Base-by-base conservation (phyloP, 139 green algal genomes). In the Pseudopediastrum boryanum region DNA sequence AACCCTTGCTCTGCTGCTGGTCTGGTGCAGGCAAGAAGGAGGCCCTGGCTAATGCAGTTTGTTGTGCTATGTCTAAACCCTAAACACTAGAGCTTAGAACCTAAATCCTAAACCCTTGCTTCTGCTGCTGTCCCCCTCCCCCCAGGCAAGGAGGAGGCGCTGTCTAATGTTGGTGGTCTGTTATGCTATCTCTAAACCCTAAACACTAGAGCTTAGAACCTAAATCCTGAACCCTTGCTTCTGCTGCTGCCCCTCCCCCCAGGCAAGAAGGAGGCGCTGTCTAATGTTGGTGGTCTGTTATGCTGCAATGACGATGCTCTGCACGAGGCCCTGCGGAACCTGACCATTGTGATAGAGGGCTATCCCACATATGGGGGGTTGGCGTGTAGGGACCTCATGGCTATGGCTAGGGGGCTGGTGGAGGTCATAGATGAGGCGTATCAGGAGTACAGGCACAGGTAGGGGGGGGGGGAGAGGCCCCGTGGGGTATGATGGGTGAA, bases 371-470 rank as follows among this genome's bases (percentile, higher is more conserved):
- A n/a, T n/a, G n/a, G n/a, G n/a, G n/a, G n/a, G n/a, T n/a, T n/a
- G n/a, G n/a, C n/a, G n/a, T 46, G 25, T 54, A 70, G 74, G 10
- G 74, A 81, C 46, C 74, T 81, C 10, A 74, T 81, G 62, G 74
- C 74, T 23, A 81, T 81, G 74, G 74, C 74, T 10, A 23, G 63
- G 38, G 74, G 74, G 4, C 38, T 81, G 36, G 46, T 66, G 48
- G 74, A 81, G 38, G 74, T 66, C 3, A 72, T 51, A 16, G 50
- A 81, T 19, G 56, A 81, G 62, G 35, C 61, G 0, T 81, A 81
- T 48, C 74, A 81, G 74, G 74, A 74, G 29, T 81, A 81, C 74
- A 73, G 74, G 36, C 74, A 81, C 74, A 74, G 58, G 71, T 70
- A 33, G 27, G 59, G 31, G 71, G 16, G 42, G 54, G 54, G 54